Evolutionary conservation across 2,329 filamentous ascomycete genomes (phyloP), one percentile per base, ranked within the genome.

Genomic region (Penicillium palitans): DNA sequence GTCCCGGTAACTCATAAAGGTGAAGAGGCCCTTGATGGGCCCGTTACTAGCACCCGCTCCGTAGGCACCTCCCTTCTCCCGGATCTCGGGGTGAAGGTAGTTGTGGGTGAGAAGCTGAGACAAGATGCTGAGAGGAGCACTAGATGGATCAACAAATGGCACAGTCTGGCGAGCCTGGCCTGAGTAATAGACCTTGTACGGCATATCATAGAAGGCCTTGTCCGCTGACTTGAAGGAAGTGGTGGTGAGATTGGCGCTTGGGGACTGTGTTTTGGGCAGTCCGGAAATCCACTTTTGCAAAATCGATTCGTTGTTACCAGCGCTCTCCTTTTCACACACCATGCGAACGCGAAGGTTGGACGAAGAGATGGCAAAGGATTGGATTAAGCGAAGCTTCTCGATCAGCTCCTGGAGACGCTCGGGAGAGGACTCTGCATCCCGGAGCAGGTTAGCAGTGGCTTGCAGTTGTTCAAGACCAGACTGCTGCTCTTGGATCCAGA

Each of bases 141-240:
- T 87, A 52, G 89, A 83, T 0, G 87, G 74, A 44, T 90, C 85
- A 4, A 86, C 88, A 75, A 97, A 99, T 0, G 93, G 90, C 0
- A 90, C 89, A 0, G 93, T 96, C 7, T 90, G 87, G 15, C 96
- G 78, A 19, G 91, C 89, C 45, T 95, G 82, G 17, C 88, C 90
- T 8, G 93, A 91, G 72, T 98, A 98, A 73, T 96, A 97, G 35
- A 99, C 95, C 76, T 99, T 95, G 76, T 96, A 99, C 0, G 95
- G 95, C 19, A 99, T 82, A 25, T 93, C 89, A 77, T 96, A 98
- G 77, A 98, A 96, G 0, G 91, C 88, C 73, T 92, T 95, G 63
- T 74, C 70, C 53, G 79, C 77, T 10, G 75, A 73, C 49, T 72
- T 71, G 62, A 72, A 61, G 57, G 67, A 50, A 55, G 70, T 53